A percentile compares a stretch with the other conserved stretches of the same genome.
These are phyloP conservation scores for Vaccinium vitisidaea DNA, from an alignment of 148 eudicot genomes.

Conservation along the genomic window DNA sequence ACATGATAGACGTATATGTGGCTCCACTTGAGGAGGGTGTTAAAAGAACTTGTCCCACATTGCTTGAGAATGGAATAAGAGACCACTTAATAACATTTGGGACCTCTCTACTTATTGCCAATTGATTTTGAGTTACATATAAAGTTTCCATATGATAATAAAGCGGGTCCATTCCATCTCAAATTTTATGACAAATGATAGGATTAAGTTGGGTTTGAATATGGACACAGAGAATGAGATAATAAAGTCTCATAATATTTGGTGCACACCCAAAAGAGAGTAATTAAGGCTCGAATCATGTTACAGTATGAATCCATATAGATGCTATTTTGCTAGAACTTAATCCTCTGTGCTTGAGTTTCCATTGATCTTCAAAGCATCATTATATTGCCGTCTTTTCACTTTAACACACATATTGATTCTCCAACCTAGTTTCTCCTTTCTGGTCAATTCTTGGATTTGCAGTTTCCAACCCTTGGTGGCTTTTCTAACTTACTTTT, in stretches of 20 bases:
- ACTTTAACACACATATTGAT: neutral
- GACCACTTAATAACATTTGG: too few relatives aligned
- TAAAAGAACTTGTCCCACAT: too few relatives aligned
- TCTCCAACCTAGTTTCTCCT: too few relatives aligned
- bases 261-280: neutral
- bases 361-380: neutral
- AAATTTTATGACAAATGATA: neutral
- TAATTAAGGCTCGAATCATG: neutral
- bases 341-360: neutral
- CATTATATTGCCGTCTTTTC: neutral
- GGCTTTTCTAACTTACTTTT: slow-evolving; percentile 20
- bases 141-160: too few relatives aligned
- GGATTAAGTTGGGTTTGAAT: neutral
- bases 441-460: too few relatives aligned
- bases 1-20: too few relatives aligned
- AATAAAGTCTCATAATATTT: neutral
- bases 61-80: too few relatives aligned
- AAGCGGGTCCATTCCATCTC: too few relatives aligned
- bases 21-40: too few relatives aligned
- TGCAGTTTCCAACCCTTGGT: too few relatives aligned
- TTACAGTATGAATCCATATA: neutral
- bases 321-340: neutral
- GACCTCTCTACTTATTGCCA: too few relatives aligned
- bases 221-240: neutral
- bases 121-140: too few relatives aligned